These are phyloP conservation scores for Erysimum cheiranthoides DNA, from an alignment of 345 rosid genomes.

Conservation along the genomic window DNA sequence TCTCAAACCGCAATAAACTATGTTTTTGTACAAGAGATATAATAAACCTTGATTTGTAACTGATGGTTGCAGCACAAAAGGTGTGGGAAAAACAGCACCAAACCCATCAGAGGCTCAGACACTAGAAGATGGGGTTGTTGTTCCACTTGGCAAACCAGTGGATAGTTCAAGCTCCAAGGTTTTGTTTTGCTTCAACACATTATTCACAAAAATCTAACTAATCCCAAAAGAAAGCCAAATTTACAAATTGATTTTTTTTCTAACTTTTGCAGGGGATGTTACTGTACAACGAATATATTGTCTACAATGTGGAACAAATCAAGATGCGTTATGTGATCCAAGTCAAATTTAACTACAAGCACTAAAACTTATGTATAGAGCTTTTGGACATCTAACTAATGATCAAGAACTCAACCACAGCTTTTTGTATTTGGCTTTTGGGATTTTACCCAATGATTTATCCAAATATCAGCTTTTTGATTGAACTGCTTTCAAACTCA, in stretches of 20 bases:
- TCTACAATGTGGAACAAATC: constrained; percentile 84
- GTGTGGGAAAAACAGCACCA: constrained; percentile 79
- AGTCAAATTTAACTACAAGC: constrained; percentile 67
- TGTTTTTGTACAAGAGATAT: background rate
- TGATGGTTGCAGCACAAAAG: constrained; percentile 70
- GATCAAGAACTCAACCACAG: background rate
- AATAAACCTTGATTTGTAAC: constrained; percentile 8
- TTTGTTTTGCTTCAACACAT: constrained; percentile 7
- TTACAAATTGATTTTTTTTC: background rate
- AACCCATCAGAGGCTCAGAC: constrained; percentile 61
- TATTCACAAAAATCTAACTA: constrained; percentile 9
- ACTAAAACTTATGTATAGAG: background rate
- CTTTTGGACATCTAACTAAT: background rate
- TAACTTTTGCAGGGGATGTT: constrained; percentile 63
- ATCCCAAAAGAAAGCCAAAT: background rate
- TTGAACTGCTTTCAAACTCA: background rate
- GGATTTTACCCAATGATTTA: background rate
- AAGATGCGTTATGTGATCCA: constrained; percentile 78
- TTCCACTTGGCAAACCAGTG: constrained; percentile 83
- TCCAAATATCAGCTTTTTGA: background rate
- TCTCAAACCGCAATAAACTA: background rate
- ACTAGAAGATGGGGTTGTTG: constrained; percentile 67
- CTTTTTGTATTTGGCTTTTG: constrained; percentile 27
- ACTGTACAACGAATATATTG: constrained; percentile 79
- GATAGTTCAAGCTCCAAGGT: constrained; percentile 46